Evolutionary conservation across 1,284 basidiomycete genomes (phyloP).

Genomic region (Malassezia furfur): DNA sequence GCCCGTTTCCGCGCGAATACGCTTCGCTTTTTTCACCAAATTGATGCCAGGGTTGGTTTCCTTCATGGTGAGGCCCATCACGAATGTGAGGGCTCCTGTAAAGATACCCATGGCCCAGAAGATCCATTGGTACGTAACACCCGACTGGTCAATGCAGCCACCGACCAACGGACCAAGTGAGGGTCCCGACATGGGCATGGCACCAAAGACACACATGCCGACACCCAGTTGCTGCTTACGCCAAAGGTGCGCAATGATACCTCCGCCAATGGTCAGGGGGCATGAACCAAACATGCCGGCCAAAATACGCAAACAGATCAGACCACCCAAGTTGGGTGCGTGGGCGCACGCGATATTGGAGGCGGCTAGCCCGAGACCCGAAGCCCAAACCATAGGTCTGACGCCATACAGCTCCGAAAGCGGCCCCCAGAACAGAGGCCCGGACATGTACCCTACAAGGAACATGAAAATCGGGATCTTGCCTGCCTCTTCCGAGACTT

Average conservation of each 20-base stretch:
- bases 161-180: constrained; percentile 48
- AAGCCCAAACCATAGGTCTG: constrained; percentile 59
- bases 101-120: constrained; percentile 69
- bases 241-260: constrained; percentile 58
- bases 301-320: constrained; percentile 63
- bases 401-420: constrained; percentile 55
- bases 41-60: constrained; percentile 61
- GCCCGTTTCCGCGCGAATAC: constrained; percentile 57
- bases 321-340: constrained; percentile 56
- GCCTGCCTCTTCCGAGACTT: constrained; percentile 57
- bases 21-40: constrained; percentile 53
- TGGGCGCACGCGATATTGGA: constrained; percentile 65
- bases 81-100: constrained; percentile 52
- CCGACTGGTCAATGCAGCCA: constrained; percentile 51
- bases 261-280: constrained; percentile 53
- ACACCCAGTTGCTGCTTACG: constrained; percentile 61
- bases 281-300: constrained; percentile 57
- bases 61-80: constrained; percentile 61
- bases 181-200: constrained; percentile 70
- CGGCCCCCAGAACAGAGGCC: constrained; percentile 56
- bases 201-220: constrained; percentile 61
- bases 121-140: constrained; percentile 59
- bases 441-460: constrained; percentile 55
- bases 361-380: constrained; percentile 56
- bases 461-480: constrained; percentile 63